Conservation (phyloP, 73 alveolate species). For the Tetrahymena malaccensis region DNA sequence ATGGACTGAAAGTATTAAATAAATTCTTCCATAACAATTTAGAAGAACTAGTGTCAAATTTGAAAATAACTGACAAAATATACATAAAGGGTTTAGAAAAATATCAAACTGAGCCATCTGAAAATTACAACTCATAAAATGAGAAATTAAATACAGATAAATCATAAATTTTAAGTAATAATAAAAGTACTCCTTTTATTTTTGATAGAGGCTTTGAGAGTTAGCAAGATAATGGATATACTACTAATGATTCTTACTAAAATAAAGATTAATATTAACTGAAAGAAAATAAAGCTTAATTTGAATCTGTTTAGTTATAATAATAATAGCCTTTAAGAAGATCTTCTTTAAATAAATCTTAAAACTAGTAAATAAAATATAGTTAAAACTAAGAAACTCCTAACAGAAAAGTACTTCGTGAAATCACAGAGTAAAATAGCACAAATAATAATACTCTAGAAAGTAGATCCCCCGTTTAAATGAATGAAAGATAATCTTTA, state of each 20-base stretch:
- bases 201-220: neutral
- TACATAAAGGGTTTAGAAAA: neutral
- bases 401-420: neutral
- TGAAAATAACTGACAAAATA: neutral
- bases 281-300: neutral
- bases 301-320: too few relatives aligned
- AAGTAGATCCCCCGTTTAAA: neutral
- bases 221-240: neutral
- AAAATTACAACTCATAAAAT: neutral
- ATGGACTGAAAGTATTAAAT: neutral
- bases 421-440: neutral
- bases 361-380: neutral
- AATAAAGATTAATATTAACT: neutral
- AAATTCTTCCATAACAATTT: neutral
- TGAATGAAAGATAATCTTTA: neutral
- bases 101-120: neutral
- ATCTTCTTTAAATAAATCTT: neutral
- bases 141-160: neutral
- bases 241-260: neutral
- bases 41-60: neutral
- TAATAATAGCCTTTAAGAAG: neutral
- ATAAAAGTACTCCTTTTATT: neutral
- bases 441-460: neutral
- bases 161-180: neutral
- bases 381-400: neutral